Conservation (phyloP, 2,329 filamentous ascomycete genomes). For the Fusarium setosum region DNA sequence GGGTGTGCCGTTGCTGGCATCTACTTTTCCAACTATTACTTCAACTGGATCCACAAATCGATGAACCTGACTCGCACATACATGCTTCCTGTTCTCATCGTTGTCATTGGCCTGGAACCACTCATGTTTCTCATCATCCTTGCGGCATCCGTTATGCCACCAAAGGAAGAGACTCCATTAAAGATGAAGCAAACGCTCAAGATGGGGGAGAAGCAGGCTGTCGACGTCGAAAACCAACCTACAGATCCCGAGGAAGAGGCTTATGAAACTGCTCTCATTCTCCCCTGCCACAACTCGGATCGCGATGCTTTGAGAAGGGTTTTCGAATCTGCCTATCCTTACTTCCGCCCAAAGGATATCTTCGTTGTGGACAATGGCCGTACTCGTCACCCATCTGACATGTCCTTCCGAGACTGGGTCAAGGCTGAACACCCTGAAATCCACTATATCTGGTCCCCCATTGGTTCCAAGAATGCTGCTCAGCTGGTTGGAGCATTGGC, state of each 20-base stretch:
- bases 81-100: slow-evolving; percentile 20
- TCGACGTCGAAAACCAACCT: too few species aligned
- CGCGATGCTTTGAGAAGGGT: slow-evolving; percentile 10
- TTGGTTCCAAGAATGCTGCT: slow-evolving; percentile 22
- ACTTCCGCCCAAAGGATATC: slow-evolving; percentile 19
- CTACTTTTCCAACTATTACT: slow-evolving; percentile 17
- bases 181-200: too few species aligned
- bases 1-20: slow-evolving; percentile 7
- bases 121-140: slow-evolving; percentile 19
- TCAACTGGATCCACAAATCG: slow-evolving; percentile 15
- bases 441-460: slow-evolving; percentile 23
- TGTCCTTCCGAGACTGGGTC: slow-evolving; percentile 20
- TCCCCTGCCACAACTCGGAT: slow-evolving; percentile 21
- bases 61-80: slow-evolving; percentile 15
- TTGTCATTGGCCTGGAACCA: slow-evolving; percentile 14
- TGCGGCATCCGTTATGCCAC: not conserved
- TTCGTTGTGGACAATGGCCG: slow-evolving; percentile 19
- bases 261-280: slow-evolving; percentile 9
- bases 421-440: slow-evolving; percentile 16
- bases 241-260: too few species aligned
- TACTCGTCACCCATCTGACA: slow-evolving; percentile 8
- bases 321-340: slow-evolving; percentile 15
- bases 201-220: too few species aligned
- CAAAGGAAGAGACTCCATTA: too few species aligned
- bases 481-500: slow-evolving; percentile 21